Evolutionary conservation across 208 protist genomes (phyloP), one percentile per base, ranked within the genome.

Genomic region (Zelonia costaricensis): DNA sequence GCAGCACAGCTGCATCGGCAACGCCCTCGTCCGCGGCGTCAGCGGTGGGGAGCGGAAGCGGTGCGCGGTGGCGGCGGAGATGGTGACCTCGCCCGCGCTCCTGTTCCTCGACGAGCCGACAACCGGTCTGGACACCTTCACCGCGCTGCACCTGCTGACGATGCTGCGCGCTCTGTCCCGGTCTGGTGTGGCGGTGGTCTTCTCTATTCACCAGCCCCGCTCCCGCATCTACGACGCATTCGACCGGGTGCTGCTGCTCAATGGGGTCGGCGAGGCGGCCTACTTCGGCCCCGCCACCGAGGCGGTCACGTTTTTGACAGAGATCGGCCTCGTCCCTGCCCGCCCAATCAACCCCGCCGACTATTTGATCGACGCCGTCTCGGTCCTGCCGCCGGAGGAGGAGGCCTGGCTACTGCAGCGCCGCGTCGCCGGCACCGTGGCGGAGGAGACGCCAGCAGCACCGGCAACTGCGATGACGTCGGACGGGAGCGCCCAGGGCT

Each of bases 111-210:
- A 93, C 35, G 86, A 93, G 57, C 86, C 82, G 4, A 92, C 84
- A 16, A 95, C 85, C 13, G 90, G 92, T 12, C 77, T 98, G 6
- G 90, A 97, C 70, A 87, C 84, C 13, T 83, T 90, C 69, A 86
- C 75, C 18, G 87, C 87, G 35, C 69, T 82, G 47, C 73, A 85
- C 51, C 57, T 94, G 20, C 35, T 87, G 25, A 70, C 69, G 4
- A 51, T 83, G 4, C 62, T 93, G 25, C 78, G 75, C 62, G 69
- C 69, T 8, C 57, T 91, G 22, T 70, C 81, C 36, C 36, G 28
- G 20, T 44, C 45, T 3, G 84, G 76, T 16, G 66, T 84, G 27
- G 76, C 81, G 16, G 56, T 91, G n/a, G 33, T 92, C 49, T 84
- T 82, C 68, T 86, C 84, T 25, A 92, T 91, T 49, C 82, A 91